Evolutionary conservation across 345 rosid species (phyloP).

Genomic region (Xanthoceras sorbifolium): DNA sequence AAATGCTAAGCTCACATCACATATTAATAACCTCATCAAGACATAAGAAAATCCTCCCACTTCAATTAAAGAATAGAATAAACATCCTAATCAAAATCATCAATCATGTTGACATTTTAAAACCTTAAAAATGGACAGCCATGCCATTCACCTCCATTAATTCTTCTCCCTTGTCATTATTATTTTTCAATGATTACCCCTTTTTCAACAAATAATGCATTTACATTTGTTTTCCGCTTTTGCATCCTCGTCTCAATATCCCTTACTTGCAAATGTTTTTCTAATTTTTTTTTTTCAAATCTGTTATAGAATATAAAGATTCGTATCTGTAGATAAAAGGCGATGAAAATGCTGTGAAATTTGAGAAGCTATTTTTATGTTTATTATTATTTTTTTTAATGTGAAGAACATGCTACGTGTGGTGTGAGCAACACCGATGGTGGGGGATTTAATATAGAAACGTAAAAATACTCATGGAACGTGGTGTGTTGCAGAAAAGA

Average conservation of each 20-base stretch:
- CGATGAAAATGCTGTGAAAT: not conserved
- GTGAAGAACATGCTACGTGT: too few species aligned
- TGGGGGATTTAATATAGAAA: too few species aligned
- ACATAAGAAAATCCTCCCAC: not conserved
- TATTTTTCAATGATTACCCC: too few species aligned
- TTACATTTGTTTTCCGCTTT: too few species aligned
- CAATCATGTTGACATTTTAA: not conserved
- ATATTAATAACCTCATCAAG: not conserved
- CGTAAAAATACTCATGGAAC: not conserved
- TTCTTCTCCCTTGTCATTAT: too few species aligned
- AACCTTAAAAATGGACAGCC: not conserved
- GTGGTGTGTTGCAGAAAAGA: not conserved
- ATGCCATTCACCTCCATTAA: not conserved
- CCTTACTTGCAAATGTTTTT: not conserved
- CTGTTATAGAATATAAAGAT: not conserved
- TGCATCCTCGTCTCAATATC: too few species aligned
- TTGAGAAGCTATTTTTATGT: too few species aligned
- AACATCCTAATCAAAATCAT: not conserved
- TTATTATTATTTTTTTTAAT: too few species aligned
- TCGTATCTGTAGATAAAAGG: not conserved
- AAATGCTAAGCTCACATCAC: not conserved
- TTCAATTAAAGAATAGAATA: not conserved
- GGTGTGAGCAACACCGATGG: too few species aligned
- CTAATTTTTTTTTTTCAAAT: too few species aligned
- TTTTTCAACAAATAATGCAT: too few species aligned